Base-by-base conservation (phyloP, 495 filamentous ascomycete species). In the Oidiodendron maius region DNA sequence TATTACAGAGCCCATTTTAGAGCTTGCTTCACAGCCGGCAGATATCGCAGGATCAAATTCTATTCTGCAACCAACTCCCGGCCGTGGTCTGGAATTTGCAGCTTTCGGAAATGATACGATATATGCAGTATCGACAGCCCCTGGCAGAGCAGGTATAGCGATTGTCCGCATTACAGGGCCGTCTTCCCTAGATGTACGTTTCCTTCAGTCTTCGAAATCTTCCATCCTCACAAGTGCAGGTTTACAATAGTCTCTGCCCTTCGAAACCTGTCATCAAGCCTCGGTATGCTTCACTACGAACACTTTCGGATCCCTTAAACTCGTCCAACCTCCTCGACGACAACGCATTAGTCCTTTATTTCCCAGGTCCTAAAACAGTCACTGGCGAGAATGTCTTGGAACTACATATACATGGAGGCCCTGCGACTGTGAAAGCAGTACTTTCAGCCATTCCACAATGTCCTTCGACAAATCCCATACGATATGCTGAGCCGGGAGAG, bases 331-430 rank as follows among this genome's bases (percentile, higher is more conserved):
- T 95, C 11, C 78, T 98, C 8, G 93, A 98, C 61, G 76, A 91
- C 3, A 76, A 77, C 32, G 86, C 94, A 3, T 62, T 98, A 1
- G 77, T 96, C 16, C 75, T 98, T n/a, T 89, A 84, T 66, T 96
- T 97, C 59, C 87, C 90, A 0, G 73, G 70, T 1, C 91, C 94
- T 0, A 75, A 80, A 39, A 93, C 90, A 0, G 87, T 85, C 18
- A 98, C 93, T 0, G 93, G 93, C 16, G 90, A 97, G 63, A 88
- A 95, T 56, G 74, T 96, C 1, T 76, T 98, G 16, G 93, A 98
- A 61, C 67, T 98, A 1, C 93, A 98, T 58, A 75, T 96, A 26
- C 93, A 98, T 57, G 93, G 93, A n/a, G 91, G 93, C 0, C 75
- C 82, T 0, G 94, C 93, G 5, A 86, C 91, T 22, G 82, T 94